Conservation (phyloP, 495 filamentous ascomycete genomes). For the Tirmania nivea region DNA sequence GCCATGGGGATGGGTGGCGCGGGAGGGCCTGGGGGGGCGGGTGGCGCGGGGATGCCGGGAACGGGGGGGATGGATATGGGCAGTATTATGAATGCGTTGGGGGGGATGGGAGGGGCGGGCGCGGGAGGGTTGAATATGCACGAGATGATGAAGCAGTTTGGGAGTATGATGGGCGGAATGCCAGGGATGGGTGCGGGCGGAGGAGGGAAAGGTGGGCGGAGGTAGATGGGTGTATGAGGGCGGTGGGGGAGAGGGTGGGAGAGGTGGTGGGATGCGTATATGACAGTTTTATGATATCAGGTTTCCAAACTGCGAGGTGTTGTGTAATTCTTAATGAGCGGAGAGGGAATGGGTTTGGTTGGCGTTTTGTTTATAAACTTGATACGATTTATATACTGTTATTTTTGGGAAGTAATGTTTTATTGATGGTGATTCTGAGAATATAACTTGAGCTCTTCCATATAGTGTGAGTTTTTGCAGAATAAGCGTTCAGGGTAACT, state of each 20-base stretch:
- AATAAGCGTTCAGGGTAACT: too few relatives aligned
- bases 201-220: slow-evolving; percentile 1
- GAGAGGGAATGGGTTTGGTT: too few relatives aligned
- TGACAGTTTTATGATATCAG: too few relatives aligned
- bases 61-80: slow-evolving; percentile 25
- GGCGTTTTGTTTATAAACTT: too few relatives aligned
- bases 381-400: too few relatives aligned
- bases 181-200: slow-evolving; percentile 24
- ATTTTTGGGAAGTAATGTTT: too few relatives aligned
- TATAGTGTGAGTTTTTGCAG: too few relatives aligned
- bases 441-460: too few relatives aligned
- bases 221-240: slow-evolving; percentile 11
- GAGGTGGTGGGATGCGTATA: background rate
- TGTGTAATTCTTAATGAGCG: too few relatives aligned
- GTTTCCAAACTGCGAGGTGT: too few relatives aligned
- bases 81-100: slow-evolving; percentile 27
- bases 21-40: slow-evolving; percentile 29
- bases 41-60: slow-evolving; percentile 28
- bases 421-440: too few relatives aligned
- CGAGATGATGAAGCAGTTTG: slow-evolving; percentile 70
- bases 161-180: slow-evolving; percentile 36
- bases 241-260: slow-evolving; percentile 1
- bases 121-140: slow-evolving; percentile 27
- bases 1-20: slow-evolving; percentile 60
- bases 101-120: slow-evolving; percentile 42